A percentile compares a stretch with the other conserved stretches of the same genome.
These are phyloP conservation scores for Lodderomyces pseudojiufengensis DNA, from an alignment of 1,139 yeast genomes.

Conservation along the genomic window DNA sequence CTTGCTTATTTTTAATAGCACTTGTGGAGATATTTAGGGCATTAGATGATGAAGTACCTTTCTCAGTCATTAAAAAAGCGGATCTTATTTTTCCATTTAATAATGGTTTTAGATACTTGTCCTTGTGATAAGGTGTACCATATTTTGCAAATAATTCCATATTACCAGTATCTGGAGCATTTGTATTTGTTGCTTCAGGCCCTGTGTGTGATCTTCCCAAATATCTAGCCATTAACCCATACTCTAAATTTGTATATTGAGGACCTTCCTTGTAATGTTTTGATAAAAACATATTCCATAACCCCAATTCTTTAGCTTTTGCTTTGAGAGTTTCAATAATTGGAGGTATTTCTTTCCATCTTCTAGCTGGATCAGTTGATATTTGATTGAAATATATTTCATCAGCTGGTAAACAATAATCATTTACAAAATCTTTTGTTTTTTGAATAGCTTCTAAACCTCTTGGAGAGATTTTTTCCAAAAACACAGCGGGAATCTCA, in stretches of 20 bases:
- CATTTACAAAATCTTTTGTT: constrained; percentile 51
- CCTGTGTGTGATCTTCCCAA: constrained; percentile 56
- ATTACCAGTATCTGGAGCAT: constrained; percentile 75
- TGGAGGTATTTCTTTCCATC: constrained; percentile 53
- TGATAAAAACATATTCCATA: constrained; percentile 66
- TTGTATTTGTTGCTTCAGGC: constrained; percentile 62
- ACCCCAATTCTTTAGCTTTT: constrained; percentile 54
- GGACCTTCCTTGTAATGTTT: constrained; percentile 59
- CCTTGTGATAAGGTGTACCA: constrained; percentile 51
- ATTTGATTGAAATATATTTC: constrained; percentile 40
- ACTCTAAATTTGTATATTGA: constrained; percentile 63
- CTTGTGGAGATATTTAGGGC: constrained; percentile 59
- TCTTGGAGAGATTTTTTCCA: constrained; percentile 42
- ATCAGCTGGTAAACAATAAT: constrained; percentile 61
- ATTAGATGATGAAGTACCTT: constrained; percentile 62
- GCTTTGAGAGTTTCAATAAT: constrained; percentile 51
- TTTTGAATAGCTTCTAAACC: constrained; percentile 52
- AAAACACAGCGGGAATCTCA: constrained; percentile 44
- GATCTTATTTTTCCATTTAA: constrained; percentile 59
- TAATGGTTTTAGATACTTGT: constrained; percentile 53
- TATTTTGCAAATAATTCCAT: constrained; percentile 66
- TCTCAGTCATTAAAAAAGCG: constrained; percentile 71
- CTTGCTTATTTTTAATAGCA: constrained; percentile 41
- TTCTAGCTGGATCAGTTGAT: constrained; percentile 32
- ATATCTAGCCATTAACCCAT: constrained; percentile 68